phyloP scores from a whole-genome alignment of 2,329 filamentous ascomycete species.

The Cercospora sp. region DNA sequence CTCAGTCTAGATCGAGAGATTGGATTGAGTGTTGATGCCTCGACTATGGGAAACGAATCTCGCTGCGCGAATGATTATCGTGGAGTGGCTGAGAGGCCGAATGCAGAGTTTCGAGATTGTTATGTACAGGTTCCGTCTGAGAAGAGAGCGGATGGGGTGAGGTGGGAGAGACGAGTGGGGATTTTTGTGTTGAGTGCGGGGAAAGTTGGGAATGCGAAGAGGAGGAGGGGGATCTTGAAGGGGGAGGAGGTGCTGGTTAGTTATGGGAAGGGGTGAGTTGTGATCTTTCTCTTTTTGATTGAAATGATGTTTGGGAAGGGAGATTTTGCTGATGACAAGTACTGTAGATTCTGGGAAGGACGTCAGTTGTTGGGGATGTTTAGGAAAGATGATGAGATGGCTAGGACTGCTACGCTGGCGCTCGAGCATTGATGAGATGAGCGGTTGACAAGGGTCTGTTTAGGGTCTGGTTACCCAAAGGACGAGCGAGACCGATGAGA shows the following conservation, averaged over 20 bases:
- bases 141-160: conserved; percentile 40
- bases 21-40: conserved; percentile 52
- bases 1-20: conserved; percentile 52
- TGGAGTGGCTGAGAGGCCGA: conserved; percentile 45
- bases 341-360: conserved; percentile 33
- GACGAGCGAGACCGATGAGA: not conserved
- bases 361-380: conserved; percentile 30
- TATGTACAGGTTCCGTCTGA: conserved; percentile 41
- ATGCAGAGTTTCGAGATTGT: conserved; percentile 42
- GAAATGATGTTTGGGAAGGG: not conserved
- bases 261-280: conserved; percentile 41
- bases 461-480: not conserved
- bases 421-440: conserved; percentile 23
- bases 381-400: conserved; percentile 33
- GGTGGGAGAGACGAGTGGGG: conserved; percentile 50
- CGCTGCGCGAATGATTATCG: conserved; percentile 58
- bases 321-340: not conserved
- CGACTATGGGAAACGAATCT: conserved; percentile 52
- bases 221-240: conserved; percentile 45
- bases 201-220: conserved; percentile 49
- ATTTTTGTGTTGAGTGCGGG: conserved; percentile 53
- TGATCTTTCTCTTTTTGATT: not conserved
- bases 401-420: conserved; percentile 30
- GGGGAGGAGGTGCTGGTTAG: conserved; percentile 55
- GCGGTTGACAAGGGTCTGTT: not conserved